Conservation (phyloP, 2,329 filamentous ascomycete species). For the Talaromyces islandicus region DNA sequence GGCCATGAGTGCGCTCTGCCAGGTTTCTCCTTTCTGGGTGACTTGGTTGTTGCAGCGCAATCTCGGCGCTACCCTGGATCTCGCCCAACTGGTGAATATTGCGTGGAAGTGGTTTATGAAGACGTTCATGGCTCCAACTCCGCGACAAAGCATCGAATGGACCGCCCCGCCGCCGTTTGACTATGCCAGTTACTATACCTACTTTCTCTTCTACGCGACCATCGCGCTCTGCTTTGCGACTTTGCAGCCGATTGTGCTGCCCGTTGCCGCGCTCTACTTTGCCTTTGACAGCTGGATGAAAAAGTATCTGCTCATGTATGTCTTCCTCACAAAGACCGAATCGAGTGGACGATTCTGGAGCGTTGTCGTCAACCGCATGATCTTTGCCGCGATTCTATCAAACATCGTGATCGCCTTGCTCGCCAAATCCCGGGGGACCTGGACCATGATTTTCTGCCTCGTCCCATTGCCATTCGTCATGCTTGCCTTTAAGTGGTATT, state of each 20-base stretch:
- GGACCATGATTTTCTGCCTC: slow-evolving; percentile 60
- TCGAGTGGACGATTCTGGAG: slow-evolving; percentile 93
- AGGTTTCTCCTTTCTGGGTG: slow-evolving; percentile 86
- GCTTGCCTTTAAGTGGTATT: slow-evolving; percentile 81
- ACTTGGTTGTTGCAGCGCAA: slow-evolving; percentile 91
- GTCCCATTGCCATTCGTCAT: slow-evolving; percentile 73
- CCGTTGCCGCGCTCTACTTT: slow-evolving; percentile 86
- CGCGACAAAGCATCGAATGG: slow-evolving; percentile 82
- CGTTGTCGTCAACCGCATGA: slow-evolving; percentile 82
- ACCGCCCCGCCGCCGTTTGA: slow-evolving; percentile 91
- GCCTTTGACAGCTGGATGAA: slow-evolving; percentile 79
- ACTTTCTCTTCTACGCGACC: slow-evolving; percentile 90
- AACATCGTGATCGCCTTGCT: slow-evolving; percentile 74
- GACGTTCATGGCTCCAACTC: slow-evolving; percentile 81
- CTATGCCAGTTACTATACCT: slow-evolving; percentile 96
- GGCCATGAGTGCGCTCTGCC: slow-evolving; percentile 69
- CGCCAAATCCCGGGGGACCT: slow-evolving; percentile 64
- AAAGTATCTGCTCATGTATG: slow-evolving; percentile 90
- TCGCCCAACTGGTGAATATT: slow-evolving; percentile 82
- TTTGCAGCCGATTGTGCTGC: slow-evolving; percentile 80
- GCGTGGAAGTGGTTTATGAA: slow-evolving; percentile 78
- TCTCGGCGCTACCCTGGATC: slow-evolving; percentile 83
- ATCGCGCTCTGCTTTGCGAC: slow-evolving; percentile 79
- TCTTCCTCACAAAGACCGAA: slow-evolving; percentile 95
- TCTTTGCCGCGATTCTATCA: slow-evolving; percentile 73